Base-by-base conservation (phyloP, 2,329 filamentous ascomycete species). In the Dactylellina drechsleri region DNA sequence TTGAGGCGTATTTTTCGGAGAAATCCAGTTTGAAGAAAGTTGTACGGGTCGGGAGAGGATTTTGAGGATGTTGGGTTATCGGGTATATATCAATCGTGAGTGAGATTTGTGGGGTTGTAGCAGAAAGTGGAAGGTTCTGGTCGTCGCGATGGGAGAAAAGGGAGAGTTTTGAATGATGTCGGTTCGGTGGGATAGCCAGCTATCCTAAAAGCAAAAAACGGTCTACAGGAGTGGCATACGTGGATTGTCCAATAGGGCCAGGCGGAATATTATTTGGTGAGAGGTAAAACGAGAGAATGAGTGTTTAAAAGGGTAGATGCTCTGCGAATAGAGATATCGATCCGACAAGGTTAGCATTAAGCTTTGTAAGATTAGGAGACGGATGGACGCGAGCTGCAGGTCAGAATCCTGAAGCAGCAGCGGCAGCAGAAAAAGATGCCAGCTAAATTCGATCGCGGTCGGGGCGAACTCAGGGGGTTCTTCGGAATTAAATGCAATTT, bases 171-270 rank as follows among this genome's bases (percentile, higher is more conserved):
- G 62, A 41, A 57, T 62, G 31, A 23, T 23, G 54, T 60, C 20
- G 15, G 60, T 58, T 45, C 20, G 26, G 45, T 40, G 54, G 64
- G 71, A 75, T 75, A 75, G 71, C 71, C 71, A 68, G 71, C 71
- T 75, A 75, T 75, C 52, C 26, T 41, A 28, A 41, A 13, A 36
- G 31, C 31, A 36, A 36, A 36, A 36, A 36, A 36, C 6, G 6
- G 20, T 10, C 43, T 74, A 60, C 20, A 57, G 41, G 56, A 58
- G 28, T 16, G 41, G 41, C 60, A 64, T 66, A n/a, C 49, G 57
- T 60, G 65, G 59, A 60, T 49, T 36, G 31, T 36, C 31, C 31
- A 36, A 36, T 36, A 8, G 6, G 10, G 31, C 31, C 31, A 2
- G 31, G 31, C 31, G 31, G 31, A 36, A 10, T 36, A 7, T 36